A percentile compares a stretch with the other conserved stretches of the same genome.
These are phyloP conservation scores for Lachnellula suecica DNA, from an alignment of 2,329 filamentous ascomycete genomes.

Conservation along the genomic window DNA sequence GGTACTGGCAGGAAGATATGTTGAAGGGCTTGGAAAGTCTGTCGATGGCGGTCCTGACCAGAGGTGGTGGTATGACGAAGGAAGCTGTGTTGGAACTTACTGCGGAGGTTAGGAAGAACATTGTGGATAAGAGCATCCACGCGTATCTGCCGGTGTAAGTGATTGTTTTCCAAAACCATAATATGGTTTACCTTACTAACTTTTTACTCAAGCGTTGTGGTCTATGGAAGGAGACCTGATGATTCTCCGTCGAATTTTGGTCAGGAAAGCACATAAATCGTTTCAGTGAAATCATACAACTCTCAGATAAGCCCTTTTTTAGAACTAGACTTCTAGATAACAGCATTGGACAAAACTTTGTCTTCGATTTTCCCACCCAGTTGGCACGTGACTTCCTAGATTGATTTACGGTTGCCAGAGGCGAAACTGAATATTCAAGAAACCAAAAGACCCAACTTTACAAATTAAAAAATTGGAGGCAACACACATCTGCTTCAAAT, in stretches of 20 bases:
- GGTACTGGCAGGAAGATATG: conserved; percentile 26
- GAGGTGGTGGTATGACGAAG: conserved; percentile 26
- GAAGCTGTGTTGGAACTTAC: conserved; percentile 34
- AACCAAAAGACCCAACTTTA: not conserved
- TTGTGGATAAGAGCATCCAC: conserved; percentile 33
- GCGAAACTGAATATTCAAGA: too few species aligned
- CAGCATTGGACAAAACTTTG: too few species aligned
- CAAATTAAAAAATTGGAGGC: not conserved
- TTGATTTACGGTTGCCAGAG: too few species aligned
- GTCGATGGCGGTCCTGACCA: conserved; percentile 29
- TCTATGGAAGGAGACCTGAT: conserved; percentile 15
- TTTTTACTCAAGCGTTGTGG: conserved; percentile 9
- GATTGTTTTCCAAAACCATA: too few species aligned
- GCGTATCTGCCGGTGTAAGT: conserved; percentile 22
- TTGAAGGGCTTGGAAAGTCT: conserved; percentile 14
- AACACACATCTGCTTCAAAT: conserved; percentile 8
- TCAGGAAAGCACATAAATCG: too few species aligned
- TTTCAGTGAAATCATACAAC: too few species aligned
- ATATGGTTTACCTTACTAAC: not conserved
- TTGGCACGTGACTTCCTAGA: not conserved
- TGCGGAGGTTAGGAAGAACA: conserved; percentile 32
- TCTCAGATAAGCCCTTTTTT: too few species aligned
- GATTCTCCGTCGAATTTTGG: too few species aligned
- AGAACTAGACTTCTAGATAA: too few species aligned
- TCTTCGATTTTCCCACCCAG: too few species aligned